Evolutionary conservation across 1,284 basidiomycete genomes (phyloP), one percentile per base, ranked within the genome.

Genomic region (Tilletiaria anomala): DNA sequence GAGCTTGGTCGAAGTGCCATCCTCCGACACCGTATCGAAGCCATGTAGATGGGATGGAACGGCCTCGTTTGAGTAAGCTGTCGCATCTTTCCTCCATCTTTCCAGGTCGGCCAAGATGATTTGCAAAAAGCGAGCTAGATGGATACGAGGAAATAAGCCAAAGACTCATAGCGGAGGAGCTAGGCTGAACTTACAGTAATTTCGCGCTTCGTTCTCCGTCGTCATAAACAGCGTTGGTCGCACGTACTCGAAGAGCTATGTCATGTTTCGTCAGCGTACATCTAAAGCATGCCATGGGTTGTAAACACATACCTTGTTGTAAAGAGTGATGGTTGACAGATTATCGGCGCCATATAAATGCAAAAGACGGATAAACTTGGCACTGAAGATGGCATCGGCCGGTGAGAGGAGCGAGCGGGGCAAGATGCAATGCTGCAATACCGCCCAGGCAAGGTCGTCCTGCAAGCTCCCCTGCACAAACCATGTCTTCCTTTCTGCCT

Each of bases 131-230:
- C 59, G 46, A n/a, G 56, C 88, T n/a, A n/a, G n/a, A n/a, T n/a
- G n/a, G n/a, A n/a, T n/a, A n/a, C n/a, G n/a, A n/a, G n/a, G n/a
- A n/a, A n/a, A n/a, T n/a, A n/a, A n/a, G n/a, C n/a, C n/a, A n/a
- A n/a, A n/a, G n/a, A n/a, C n/a, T n/a, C n/a, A n/a, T n/a, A n/a
- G n/a, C n/a, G n/a, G n/a, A n/a, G n/a, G n/a, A n/a, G n/a, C n/a
- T n/a, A n/a, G n/a, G n/a, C n/a, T n/a, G n/a, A n/a, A n/a, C n/a
- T n/a, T n/a, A n/a, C n/a, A n/a, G 61, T 89, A 89, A 68, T 94
- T 97, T 43, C 83, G 78, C 6, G 87, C 88, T 69, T 99, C 91
- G 56, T 85, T 86, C 70, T 93, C 91, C 40, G 87, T 93, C 56
- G 85, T 89, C 1, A 83, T 82, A 65, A 89, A 93, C 18, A 96